These are phyloP conservation scores for Bromus sterilis DNA, from an alignment of 176 grass and related monocot genomes.

Conservation along the genomic window DNA sequence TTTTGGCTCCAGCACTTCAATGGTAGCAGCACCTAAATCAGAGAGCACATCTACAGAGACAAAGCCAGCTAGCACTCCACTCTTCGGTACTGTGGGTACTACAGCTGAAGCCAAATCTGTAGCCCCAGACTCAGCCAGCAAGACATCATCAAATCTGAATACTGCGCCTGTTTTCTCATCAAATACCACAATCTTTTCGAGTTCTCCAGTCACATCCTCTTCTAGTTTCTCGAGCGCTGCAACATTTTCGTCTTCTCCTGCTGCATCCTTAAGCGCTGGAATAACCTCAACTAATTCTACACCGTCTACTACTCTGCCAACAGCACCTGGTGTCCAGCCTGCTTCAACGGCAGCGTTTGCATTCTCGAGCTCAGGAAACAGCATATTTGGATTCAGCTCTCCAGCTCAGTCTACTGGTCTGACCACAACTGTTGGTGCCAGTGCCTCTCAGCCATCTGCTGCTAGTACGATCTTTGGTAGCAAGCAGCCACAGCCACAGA, in stretches of 20 bases:
- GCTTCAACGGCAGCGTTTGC: constrained; percentile 24
- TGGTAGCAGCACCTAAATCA: constrained; percentile 24
- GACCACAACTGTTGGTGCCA: constrained; percentile 14
- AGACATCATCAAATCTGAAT: constrained; percentile 5
- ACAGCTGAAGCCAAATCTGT: constrained; percentile 23
- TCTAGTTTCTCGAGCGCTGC: constrained; percentile 7
- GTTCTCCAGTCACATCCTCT: background rate
- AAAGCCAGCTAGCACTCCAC: constrained; percentile 16
- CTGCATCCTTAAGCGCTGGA: constrained; percentile 15
- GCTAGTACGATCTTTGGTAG: constrained; percentile 24
- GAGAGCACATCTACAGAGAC: background rate
- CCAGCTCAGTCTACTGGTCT: constrained; percentile 36
- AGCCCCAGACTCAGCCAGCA: constrained; percentile 21
- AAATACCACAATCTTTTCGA: constrained; percentile 12
- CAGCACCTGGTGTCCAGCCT: constrained; percentile 7
- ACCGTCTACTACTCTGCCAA: constrained; percentile 19
- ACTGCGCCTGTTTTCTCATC: background rate
- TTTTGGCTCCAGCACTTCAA: constrained; percentile 28
- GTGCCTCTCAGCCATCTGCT: constrained; percentile 22
- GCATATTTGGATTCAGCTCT: constrained; percentile 30
- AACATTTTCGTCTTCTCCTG: constrained; percentile 9
- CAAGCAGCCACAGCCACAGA: constrained; percentile 17
- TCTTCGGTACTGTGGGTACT: constrained; percentile 3
- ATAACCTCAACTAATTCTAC: background rate
- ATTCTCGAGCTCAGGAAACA: constrained; percentile 32